A percentile compares a stretch with the other conserved stretches of the same genome.
These are phyloP conservation scores for Bothriochloa decipiens DNA, from an alignment of 176 grass and related monocot genomes.

Conservation along the genomic window DNA sequence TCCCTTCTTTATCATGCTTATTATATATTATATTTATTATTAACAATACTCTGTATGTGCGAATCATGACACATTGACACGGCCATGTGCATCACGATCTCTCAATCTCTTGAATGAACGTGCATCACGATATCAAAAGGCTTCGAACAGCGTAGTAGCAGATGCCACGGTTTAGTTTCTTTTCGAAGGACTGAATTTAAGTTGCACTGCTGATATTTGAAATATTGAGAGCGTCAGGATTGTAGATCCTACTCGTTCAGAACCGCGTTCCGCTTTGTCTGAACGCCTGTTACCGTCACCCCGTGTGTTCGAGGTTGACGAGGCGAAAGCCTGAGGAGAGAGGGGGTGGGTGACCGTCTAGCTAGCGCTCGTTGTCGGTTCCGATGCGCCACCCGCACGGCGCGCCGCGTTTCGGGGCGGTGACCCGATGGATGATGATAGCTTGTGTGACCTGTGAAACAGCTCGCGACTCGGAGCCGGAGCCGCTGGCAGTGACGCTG, in stretches of 20 bases:
- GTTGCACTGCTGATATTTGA: no score
- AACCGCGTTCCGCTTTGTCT: no score
- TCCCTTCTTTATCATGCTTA: no score
- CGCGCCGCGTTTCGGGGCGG: background rate
- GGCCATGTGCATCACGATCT: conserved; percentile 8
- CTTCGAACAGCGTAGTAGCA: background rate
- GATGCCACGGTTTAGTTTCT: background rate
- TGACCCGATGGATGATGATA: background rate
- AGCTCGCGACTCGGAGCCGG: background rate
- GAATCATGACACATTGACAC: background rate
- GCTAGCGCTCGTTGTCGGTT: background rate
- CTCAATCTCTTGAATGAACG: background rate
- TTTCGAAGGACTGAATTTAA: background rate
- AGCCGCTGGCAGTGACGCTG: background rate
- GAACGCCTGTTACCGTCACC: no score
- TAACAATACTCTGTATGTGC: background rate
- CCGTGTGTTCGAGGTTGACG: no score
- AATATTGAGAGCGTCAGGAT: no score
- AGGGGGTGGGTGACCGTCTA: no score
- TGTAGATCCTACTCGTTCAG: no score
- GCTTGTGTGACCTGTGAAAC: background rate
- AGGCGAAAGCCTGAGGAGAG: no score
- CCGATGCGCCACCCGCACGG: background rate
- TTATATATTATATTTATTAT: background rate
- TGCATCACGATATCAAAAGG: background rate